Conservation (phyloP, 148 eudicot genomes). For the Pharnaceum exiguum region DNA sequence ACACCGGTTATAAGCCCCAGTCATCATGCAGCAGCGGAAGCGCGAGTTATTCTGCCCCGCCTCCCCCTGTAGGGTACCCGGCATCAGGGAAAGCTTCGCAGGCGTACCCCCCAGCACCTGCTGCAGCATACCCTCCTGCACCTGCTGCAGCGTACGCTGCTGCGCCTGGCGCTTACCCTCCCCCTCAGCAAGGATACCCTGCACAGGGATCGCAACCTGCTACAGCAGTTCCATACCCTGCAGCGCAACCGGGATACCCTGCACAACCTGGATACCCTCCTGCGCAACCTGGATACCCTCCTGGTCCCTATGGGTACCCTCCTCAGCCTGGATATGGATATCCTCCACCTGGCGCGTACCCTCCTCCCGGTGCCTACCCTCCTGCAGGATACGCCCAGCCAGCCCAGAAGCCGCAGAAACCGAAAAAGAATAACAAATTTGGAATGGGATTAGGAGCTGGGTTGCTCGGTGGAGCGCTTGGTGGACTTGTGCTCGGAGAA, state of each 20-base stretch:
- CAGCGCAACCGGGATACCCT: conserved; percentile 13
- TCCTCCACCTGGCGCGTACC: conserved; percentile 28
- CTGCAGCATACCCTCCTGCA: conserved; percentile 7
- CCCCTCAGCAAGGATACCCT: conserved; percentile 17
- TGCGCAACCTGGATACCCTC: conserved; percentile 24
- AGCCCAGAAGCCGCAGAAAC: conserved; percentile 28
- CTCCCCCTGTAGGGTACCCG: conserved; percentile 7
- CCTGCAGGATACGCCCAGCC: conserved; percentile 16
- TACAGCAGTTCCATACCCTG: not conserved
- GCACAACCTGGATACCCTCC: conserved; percentile 17
- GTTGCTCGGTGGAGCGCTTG: conserved; percentile 42
- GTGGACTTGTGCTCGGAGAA: conserved; percentile 45
- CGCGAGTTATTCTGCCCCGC: not conserved
- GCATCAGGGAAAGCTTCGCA: not conserved
- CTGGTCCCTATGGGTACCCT: conserved; percentile 14
- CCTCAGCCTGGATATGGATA: conserved; percentile 22
- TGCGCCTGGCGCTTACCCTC: conserved; percentile 2
- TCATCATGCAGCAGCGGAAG: not conserved
- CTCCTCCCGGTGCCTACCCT: conserved; percentile 9
- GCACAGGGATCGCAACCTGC: not conserved
- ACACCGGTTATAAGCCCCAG: not conserved
- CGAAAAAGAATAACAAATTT: conserved; percentile 21
- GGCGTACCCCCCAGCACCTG: conserved; percentile 5
- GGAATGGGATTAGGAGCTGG: conserved; percentile 53
- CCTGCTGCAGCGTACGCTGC: not conserved